Evolutionary conservation across 768 basidiomycete genomes (phyloP), one percentile per base, ranked within the genome.

Genomic region (Suillus alpinus): DNA sequence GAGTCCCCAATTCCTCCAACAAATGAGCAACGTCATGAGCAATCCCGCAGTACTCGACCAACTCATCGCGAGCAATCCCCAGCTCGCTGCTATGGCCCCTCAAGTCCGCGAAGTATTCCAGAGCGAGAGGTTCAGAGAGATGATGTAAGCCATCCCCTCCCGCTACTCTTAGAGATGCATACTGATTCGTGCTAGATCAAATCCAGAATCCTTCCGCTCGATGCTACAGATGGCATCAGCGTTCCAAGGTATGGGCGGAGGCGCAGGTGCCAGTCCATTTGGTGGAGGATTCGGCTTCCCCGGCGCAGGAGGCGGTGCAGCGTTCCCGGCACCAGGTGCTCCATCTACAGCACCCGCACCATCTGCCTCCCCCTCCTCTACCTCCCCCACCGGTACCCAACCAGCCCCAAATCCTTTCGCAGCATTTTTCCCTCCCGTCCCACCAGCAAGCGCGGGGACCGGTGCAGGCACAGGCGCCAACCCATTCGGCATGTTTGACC

Each of bases 41-140:
- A 90, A 95, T 67, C 95, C 96, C 0, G 86, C 85, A n/a, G 78
- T 98, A 52, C 76, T 98, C 56, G 95, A 98, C 59, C 88, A 95
- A 73, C 78, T 95, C 67, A 88, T 96, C 64, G 83, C 87, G 0
- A 83, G 83, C 57, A 91, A 94, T 73, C 95, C 96, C 0, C 86
- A 93, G 66, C 77, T 91, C 67, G 76, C 84, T 32, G 71, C 77
- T 0, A 89, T 95, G 86, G 91, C 81, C 1, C 93, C 94, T 0
- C 91, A 92, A 68, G 84, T 93, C 18, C 81, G 94, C 23, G 79
- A 88, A 62, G 79, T 91, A 50, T 90, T 94, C 75, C 88, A 89
- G 70, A 89, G 86, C 69, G 85, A 87, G 34, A 78, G 81, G 46
- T 92, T 93, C 70, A 78, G 91, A 49, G 79, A 87, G 64, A 84